These are phyloP conservation scores for Podila minutissima DNA, from an alignment of 192 early-diverging fungal genomes.

Conservation along the genomic window DNA sequence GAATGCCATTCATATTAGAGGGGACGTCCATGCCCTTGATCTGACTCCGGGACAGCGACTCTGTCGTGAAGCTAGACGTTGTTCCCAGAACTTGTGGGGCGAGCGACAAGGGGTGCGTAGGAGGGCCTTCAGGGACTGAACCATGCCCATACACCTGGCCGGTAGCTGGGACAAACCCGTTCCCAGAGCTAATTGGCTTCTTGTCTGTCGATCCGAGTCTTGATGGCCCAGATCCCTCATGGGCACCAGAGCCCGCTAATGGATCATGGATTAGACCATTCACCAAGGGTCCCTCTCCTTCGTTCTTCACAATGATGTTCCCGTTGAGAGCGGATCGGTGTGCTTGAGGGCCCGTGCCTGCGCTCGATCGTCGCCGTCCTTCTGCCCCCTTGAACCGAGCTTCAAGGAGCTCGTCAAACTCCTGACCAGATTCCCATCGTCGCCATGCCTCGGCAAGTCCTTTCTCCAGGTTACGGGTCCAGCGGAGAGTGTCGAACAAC, in stretches of 20 bases:
- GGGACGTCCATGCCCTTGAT: neutral
- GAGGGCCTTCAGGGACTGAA: neutral
- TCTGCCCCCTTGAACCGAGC: neutral
- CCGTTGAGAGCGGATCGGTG: slow-evolving; percentile 4
- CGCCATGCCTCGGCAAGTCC: slow-evolving; percentile 78
- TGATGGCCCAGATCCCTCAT: neutral
- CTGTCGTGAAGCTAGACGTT: neutral
- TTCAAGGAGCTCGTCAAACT: slow-evolving; percentile 58
- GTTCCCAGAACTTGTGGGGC: neutral
- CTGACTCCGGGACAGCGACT: neutral
- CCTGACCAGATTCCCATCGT: slow-evolving; percentile 72
- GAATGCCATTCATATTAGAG: slow-evolving; percentile 29
- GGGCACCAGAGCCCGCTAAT: neutral
- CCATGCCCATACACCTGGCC: neutral
- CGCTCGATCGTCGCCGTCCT: slow-evolving; percentile 8
- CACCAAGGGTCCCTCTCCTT: neutral
- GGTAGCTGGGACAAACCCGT: no score
- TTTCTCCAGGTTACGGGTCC: slow-evolving; percentile 85
- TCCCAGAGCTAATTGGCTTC: no score
- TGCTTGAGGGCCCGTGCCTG: neutral
- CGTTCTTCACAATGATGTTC: slow-evolving; percentile 28
- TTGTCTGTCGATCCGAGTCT: no score
- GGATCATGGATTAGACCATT: neutral
- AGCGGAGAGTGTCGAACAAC: slow-evolving; percentile 88
- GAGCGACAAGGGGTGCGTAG: neutral